Base-by-base conservation (phyloP, 2,329 filamentous ascomycete species). In the Arthrobotrys pseudoclavata region DNA sequence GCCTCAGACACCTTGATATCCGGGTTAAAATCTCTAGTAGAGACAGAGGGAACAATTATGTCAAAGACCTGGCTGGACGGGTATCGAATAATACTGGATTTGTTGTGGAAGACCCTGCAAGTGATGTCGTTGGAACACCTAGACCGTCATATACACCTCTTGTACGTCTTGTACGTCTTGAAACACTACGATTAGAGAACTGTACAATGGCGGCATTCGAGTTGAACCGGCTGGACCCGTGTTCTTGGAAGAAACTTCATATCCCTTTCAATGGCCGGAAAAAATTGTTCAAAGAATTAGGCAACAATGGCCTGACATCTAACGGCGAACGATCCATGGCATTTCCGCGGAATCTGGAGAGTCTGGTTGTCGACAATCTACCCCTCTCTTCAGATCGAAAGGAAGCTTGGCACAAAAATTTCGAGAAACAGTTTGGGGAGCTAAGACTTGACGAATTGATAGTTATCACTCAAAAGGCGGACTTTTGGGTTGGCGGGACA, bases 181-280 rank as follows among this genome's bases (percentile, higher is more conserved):
- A 62, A 22, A 53, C 74, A 7, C 31, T 77, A 6, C 20, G 74
- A 9, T 26, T 77, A 15, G 64, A 77, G 15, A 71, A 77, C 31
- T 77, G 74, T 24, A 71, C 67, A 10, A 42, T 77, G 24, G 57
- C 50, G 4, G 52, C 60, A 10, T 77, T 71, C 37, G 74, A 77
- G 24, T 68, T 71, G 18, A 77, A 77, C 20, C 60, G 67, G n/a
- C 47, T 77, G 4, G 67, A 37, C 29, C 74, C 74, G 2, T 31
- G 47, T 31, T 45, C 52, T 2, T 61, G 69, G 42, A 48, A 68
- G 31, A 22, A 50, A 18, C 18, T 77, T 6, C 67, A 71, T 20
- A 71, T 77, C 3, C 74, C 74, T 3, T 77, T 62, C n/a, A 77
- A 77, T 31, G 74, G 74, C n/a, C 74, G 74, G 12, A 77, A 77